Evolutionary conservation across 2,329 filamentous ascomycete species (phyloP).

Genomic region (Berkeleyomyces rouxiae): DNA sequence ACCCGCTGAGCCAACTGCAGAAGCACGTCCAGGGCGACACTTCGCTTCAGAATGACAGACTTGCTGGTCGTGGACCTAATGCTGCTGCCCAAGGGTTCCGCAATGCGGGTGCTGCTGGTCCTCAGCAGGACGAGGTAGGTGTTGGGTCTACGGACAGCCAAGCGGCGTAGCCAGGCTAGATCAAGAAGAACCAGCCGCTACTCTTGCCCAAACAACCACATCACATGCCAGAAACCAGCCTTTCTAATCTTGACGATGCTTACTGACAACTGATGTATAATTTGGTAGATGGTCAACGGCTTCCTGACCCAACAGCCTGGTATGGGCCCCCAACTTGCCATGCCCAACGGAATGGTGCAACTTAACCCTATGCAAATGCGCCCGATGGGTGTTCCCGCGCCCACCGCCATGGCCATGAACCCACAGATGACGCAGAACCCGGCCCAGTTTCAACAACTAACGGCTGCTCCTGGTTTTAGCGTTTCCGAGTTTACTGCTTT

Average conservation of each 20-base stretch:
- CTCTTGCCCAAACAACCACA: not conserved
- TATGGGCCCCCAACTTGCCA: constrained; percentile 37
- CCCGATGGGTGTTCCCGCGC: constrained; percentile 1
- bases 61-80: constrained; percentile 58
- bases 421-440: constrained; percentile 27
- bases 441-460: constrained; percentile 14
- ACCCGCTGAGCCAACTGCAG: constrained; percentile 91
- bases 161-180: not conserved
- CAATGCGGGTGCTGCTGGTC: constrained; percentile 48
- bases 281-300: constrained; percentile 68
- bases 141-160: constrained; percentile 16
- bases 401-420: constrained; percentile 28
- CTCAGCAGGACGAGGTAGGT: constrained; percentile 51
- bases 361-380: constrained; percentile 30
- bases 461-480: constrained; percentile 45
- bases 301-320: constrained; percentile 68
- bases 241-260: not conserved
- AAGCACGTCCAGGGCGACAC: constrained; percentile 97
- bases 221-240: not conserved
- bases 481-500: constrained; percentile 79
- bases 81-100: constrained; percentile 62
- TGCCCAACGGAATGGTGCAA: constrained; percentile 32
- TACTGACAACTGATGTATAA: constrained; percentile 8
- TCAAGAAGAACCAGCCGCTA: not conserved
- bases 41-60: constrained; percentile 76